Evolutionary conservation across 139 green algal species (phyloP), one percentile per base, ranked within the genome.

Genomic region (Ettlia oleoabundans): DNA sequence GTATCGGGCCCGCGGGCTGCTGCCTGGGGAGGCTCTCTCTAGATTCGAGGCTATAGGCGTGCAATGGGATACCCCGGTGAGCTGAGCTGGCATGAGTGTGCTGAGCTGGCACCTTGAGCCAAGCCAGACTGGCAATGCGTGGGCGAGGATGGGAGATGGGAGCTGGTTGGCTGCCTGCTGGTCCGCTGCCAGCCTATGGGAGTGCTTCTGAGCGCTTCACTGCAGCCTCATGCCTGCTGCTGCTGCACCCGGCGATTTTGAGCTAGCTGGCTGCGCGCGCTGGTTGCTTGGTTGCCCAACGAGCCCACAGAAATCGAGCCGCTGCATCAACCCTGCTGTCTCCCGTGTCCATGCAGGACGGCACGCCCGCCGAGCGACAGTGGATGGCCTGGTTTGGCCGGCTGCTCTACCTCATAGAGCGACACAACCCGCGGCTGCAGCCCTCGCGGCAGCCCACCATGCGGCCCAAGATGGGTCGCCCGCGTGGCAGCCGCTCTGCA

Each of bases 401-500:
- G 26, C 69, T 92, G 53, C 41, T 92, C 18, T 92, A 90, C 74
- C 47, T 90, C 1, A 71, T 88, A 40, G 89, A 91, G 76, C 86
- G 62, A 37, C 64, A 83, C 78, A 83, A 83, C 78, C 41, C 32
- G n/a, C n/a, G n/a, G 37, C n/a, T 55, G 55, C 38, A 40, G 74
- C 55, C 64, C 32, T 28, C 43, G 33, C 32, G 30, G 37, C 37
- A n/a, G 2, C 43, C 35, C 15, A 26, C 28, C 40, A 33, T 42
- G 21, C 76, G 62, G 18, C 76, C 76, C 42, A 81, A 81, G 55
- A 55, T 73, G 42, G 76, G 76, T 24, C 40, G 76, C 58, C 40
- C 76, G 1, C 53, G 53, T 37, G 55, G 53, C 37, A 26, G 55
- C 55, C 40, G 67, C 13, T n/a, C 37, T 9, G 66, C 28, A 5